These are phyloP conservation scores for Acer campestre DNA, from an alignment of 345 rosid genomes.

Conservation along the genomic window DNA sequence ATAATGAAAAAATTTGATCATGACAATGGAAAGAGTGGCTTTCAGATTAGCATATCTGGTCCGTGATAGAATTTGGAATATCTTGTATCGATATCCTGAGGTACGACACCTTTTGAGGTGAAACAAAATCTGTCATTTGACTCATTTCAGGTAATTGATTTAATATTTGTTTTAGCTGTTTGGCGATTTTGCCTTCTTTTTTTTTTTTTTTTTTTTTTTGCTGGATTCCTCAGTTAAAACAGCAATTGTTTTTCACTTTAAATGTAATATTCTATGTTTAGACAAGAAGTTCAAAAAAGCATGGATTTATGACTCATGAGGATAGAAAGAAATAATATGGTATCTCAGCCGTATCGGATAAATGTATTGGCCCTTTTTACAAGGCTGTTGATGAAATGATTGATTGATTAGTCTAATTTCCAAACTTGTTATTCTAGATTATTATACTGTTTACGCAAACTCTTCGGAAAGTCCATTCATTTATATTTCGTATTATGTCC, in stretches of 20 bases:
- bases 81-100: neutral
- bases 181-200: neutral
- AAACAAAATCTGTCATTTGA: constrained; percentile 7
- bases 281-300: neutral
- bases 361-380: neutral
- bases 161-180: neutral
- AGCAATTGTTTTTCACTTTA: neutral
- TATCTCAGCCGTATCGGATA: constrained; percentile 12
- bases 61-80: constrained; percentile 31
- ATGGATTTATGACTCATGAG: neutral
- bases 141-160: constrained; percentile 17
- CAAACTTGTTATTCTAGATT: neutral
- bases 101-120: neutral
- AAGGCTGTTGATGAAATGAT: neutral
- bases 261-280: constrained; percentile 13
- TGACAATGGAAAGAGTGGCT: constrained; percentile 62
- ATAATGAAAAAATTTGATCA: constrained; percentile 57
- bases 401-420: neutral
- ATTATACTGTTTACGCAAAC: neutral
- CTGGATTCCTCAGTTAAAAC: constrained; percentile 17
- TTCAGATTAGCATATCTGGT: constrained; percentile 58
- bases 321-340: constrained; percentile 16
- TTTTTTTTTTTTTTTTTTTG: constrained; percentile 3
- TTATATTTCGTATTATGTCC: neutral
- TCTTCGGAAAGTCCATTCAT: neutral